A percentile compares a stretch with the other conserved stretches of the same genome.
Evolutionary conservation across 371 early-diverging fungal genomes (phyloP).

Genomic region (Zopfochytrium polystomum): DNA sequence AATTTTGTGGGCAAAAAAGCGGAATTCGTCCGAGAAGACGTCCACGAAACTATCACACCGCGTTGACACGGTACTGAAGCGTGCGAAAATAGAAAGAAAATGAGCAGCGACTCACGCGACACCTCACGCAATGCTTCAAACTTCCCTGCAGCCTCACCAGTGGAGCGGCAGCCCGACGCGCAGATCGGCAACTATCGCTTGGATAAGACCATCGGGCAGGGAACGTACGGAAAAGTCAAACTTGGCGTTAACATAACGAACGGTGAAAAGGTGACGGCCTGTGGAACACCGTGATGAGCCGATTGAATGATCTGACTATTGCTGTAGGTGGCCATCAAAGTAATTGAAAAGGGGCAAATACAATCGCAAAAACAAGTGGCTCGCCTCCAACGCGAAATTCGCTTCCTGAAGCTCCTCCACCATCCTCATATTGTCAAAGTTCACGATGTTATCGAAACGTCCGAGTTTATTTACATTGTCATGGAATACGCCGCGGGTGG

Average conservation of each 20-base stretch:
- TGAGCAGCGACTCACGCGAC: no score
- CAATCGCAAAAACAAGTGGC: constrained; percentile 66
- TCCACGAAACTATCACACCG: no score
- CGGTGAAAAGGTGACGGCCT: constrained; percentile 47
- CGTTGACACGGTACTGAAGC: no score
- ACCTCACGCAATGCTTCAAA: no score
- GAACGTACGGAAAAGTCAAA: constrained; percentile 61
- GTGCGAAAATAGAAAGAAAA: no score
- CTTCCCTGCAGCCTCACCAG: no score
- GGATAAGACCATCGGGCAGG: constrained; percentile 55
- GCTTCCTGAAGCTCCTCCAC: constrained; percentile 73
- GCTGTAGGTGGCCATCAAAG: constrained; percentile 49
- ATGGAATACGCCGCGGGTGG: constrained; percentile 65
- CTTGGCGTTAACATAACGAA: constrained; percentile 43
- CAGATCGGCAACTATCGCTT: constrained; percentile 41
- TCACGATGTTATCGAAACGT: constrained; percentile 56
- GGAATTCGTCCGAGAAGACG: no score
- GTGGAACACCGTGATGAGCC: constrained; percentile 1
- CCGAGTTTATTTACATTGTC: constrained; percentile 55
- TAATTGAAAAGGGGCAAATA: constrained; percentile 78
- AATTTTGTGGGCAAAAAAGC: no score
- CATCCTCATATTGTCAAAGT: constrained; percentile 67
- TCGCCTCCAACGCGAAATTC: constrained; percentile 75
- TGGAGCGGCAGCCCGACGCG: constrained; percentile 6
- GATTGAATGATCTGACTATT: constrained; percentile 2